A percentile compares a stretch with the other conserved stretches of the same genome.
Evolutionary conservation across 2,329 filamentous ascomycete genomes (phyloP).

Genomic region (Cladosporium cucumerinum): DNA sequence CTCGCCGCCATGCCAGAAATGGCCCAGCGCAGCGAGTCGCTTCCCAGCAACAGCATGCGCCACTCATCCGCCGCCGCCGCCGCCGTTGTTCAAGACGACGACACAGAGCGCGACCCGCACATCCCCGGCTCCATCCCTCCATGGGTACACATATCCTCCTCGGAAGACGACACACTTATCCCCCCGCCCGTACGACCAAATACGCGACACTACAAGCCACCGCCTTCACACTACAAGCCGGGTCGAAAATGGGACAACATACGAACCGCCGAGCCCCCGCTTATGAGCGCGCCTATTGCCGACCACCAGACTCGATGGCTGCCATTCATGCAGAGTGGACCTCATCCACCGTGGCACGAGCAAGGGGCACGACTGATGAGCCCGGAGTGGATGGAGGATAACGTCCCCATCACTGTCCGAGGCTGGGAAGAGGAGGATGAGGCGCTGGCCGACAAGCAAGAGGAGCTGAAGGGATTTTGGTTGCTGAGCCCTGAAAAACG

Average conservation of each 20-base stretch:
- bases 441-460: conserved; percentile 35
- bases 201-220: conserved; percentile 28
- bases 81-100: conserved; percentile 7
- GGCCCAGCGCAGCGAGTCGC: conserved; percentile 14
- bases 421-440: conserved; percentile 56
- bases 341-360: conserved; percentile 31
- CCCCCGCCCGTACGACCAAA: conserved; percentile 26
- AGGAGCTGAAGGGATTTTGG: conserved; percentile 49
- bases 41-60: conserved; percentile 7
- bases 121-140: conserved; percentile 32
- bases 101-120: conserved; percentile 26
- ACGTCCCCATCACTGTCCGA: conserved; percentile 45
- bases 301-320: conserved; percentile 35
- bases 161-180: conserved; percentile 28
- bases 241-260: conserved; percentile 37
- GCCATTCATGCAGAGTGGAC: conserved; percentile 37
- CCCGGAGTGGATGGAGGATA: conserved; percentile 48
- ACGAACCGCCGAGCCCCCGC: conserved; percentile 33
- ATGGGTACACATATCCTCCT: conserved; percentile 36
- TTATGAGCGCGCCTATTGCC: conserved; percentile 34
- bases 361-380: conserved; percentile 36
- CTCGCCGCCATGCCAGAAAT: conserved; percentile 13
- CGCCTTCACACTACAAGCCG: conserved; percentile 30
- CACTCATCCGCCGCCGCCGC: conserved; percentile 1
- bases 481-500: conserved; percentile 41